Evolutionary conservation across 2,329 filamentous ascomycete genomes (phyloP), one percentile per base, ranked within the genome.

Genomic region (Gaeumannomyces sp.): DNA sequence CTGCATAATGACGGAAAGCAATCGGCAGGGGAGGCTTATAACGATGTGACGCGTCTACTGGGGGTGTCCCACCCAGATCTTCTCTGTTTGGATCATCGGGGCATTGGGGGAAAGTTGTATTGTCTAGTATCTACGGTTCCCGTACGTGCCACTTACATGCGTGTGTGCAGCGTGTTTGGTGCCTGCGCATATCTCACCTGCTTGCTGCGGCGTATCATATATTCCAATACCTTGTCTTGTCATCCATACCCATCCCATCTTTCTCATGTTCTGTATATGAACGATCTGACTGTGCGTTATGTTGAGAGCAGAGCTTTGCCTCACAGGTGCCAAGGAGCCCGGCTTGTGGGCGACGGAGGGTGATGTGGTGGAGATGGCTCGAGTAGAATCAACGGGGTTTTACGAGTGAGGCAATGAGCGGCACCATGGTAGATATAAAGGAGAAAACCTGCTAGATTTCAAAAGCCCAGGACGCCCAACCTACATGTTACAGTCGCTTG

Each of bases 31-130:
- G 77, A 77, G 63, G 85, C 88, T 73, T 19, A 1, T 53, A 53
- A 53, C 45, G 45, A 53, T 53, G 45, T 53, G 22, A 53, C 13
- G 45, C 22, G 19, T 53, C 19, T 53, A 22, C 45, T 53, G 45
- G 45, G 19, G 38, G 19, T 53, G 71, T 87, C 45, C 87, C 87
- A 63, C 86, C 86, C 2, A 89, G 84, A 62, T 71, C 72, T 66
- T 69, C 10, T 38, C 14, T 53, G 45, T 53, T 53, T 53, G 45
- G 45, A 53, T 53, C 45, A 67, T 50, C 27, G 31, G 4, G 61
- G 56, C 38, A 13, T 7, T 29, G 29, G n/a, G 29, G n/a, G 27
- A n/a, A n/a, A 53, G 45, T n/a, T 53, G 45, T n/a, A 53, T 53
- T 53, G 45, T 53, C 45, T 53, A 53, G 45, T n/a, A 53, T 53